phyloP scores from a whole-genome alignment of 257 asterid genomes.

The Orobanche coerulescens region DNA sequence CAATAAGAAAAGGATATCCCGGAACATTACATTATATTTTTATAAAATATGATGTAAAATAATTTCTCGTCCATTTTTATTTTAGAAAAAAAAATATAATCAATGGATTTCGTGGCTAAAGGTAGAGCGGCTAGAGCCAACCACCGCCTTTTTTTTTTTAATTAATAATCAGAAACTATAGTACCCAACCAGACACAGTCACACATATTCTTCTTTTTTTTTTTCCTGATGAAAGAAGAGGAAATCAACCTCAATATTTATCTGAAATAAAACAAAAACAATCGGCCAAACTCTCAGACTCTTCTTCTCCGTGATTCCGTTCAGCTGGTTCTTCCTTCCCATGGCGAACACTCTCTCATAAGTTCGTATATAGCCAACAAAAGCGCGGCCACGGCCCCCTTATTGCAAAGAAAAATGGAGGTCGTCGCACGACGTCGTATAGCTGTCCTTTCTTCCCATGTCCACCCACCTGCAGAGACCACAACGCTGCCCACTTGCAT shows the following conservation, averaged over 20 bases:
- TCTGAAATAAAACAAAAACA: neutral
- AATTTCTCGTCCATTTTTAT: no score
- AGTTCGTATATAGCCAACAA: neutral
- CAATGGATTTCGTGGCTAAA: slow-evolving; percentile 13
- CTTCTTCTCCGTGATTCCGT: neutral
- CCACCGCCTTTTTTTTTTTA: neutral
- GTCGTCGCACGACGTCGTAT: slow-evolving; percentile 66
- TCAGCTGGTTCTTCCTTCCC: slow-evolving; percentile 11
- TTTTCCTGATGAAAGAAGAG: neutral
- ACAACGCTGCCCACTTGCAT: slow-evolving; percentile 26
- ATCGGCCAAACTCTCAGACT: neutral
- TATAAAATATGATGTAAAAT: no score
- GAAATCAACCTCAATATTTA: slow-evolving; percentile 11
- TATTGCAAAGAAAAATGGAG: slow-evolving; percentile 37
- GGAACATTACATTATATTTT: no score
- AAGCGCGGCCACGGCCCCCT: neutral
- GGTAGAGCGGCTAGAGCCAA: slow-evolving; percentile 17
- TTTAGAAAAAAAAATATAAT: neutral
- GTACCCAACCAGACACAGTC: neutral
- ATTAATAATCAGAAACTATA: neutral
- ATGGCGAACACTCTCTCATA: slow-evolving; percentile 25
- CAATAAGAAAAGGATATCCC: no score
- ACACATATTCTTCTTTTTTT: neutral
- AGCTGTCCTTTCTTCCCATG: slow-evolving; percentile 55
- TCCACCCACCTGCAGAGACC: slow-evolving; percentile 31